These are phyloP conservation scores for Pythium guiyangense DNA, from an alignment of 352 stramenopile genomes.

Conservation along the genomic window DNA sequence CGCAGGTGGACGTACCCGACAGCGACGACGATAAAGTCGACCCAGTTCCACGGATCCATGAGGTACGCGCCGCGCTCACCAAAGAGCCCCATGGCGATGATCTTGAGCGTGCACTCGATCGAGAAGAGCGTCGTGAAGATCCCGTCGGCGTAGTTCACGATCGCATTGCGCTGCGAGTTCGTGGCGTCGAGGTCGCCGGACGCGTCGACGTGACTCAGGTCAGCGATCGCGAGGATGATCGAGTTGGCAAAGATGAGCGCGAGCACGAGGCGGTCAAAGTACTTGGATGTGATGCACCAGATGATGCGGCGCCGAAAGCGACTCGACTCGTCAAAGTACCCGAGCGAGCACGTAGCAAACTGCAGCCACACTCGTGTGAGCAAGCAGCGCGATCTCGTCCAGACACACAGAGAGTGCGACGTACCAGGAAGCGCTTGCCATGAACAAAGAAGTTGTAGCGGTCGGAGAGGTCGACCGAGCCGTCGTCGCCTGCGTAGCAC, in stretches of 20 bases:
- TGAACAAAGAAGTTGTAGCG: slow-evolving; percentile 61
- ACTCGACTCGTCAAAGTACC: slow-evolving; percentile 44
- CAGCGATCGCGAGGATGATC: slow-evolving; percentile 66
- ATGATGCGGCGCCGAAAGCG: slow-evolving; percentile 34
- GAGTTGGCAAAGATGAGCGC: slow-evolving; percentile 77
- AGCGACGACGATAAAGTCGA: slow-evolving; percentile 87
- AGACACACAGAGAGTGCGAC: neutral
- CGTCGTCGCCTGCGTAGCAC: slow-evolving; percentile 49
- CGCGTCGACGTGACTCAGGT: slow-evolving; percentile 40
- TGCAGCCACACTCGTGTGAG: neutral
- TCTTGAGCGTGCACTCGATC: slow-evolving; percentile 84
- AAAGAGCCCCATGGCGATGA: slow-evolving; percentile 80
- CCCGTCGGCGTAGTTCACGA: slow-evolving; percentile 39
- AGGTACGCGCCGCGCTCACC: slow-evolving; percentile 62
- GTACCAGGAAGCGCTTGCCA: slow-evolving; percentile 40
- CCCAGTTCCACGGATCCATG: slow-evolving; percentile 84
- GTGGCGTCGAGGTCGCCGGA: slow-evolving; percentile 27
- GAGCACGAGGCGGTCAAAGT: slow-evolving; percentile 75
- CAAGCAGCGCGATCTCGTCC: slow-evolving; percentile 1
- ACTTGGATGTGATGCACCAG: slow-evolving; percentile 42
- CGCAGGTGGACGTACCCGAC: slow-evolving; percentile 28
- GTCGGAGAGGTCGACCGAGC: slow-evolving; percentile 39
- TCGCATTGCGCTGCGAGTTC: slow-evolving; percentile 37
- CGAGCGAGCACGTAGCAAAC: slow-evolving; percentile 49
- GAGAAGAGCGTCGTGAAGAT: slow-evolving; percentile 82